These are phyloP conservation scores for Cryomyces minteri DNA, from an alignment of 495 filamentous ascomycete species.

Conservation along the genomic window DNA sequence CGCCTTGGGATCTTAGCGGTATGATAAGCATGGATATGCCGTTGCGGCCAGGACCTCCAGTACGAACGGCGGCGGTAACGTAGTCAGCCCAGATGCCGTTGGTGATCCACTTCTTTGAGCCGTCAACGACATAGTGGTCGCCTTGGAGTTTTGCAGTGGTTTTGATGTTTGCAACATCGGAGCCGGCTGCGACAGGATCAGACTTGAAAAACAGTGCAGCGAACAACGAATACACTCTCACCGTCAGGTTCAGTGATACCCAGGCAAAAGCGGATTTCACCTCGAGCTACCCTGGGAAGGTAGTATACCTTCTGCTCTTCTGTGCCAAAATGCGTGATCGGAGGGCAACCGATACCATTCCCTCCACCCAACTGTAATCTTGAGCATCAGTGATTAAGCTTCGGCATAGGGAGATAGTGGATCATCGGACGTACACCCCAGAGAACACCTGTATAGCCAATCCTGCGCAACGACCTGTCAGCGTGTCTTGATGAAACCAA, in stretches of 20 bases:
- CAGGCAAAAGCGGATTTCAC: slow-evolving; percentile 31
- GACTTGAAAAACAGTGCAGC: neutral
- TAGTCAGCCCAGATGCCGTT: slow-evolving; percentile 35
- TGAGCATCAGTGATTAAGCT: too few relatives aligned
- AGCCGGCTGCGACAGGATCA: slow-evolving; percentile 17
- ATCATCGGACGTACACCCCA: too few relatives aligned
- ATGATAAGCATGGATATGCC: slow-evolving; percentile 36
- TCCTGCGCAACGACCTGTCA: too few relatives aligned
- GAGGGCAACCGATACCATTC: slow-evolving; percentile 34
- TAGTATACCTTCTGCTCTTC: slow-evolving; percentile 27
- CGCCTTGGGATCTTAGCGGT: slow-evolving; percentile 26
- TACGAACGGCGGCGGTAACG: slow-evolving; percentile 34
- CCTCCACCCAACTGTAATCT: slow-evolving; percentile 23
- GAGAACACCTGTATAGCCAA: too few relatives aligned
- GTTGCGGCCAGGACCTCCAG: slow-evolving; percentile 26
- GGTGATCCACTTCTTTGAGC: slow-evolving; percentile 41
- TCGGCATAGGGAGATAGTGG: too few relatives aligned
- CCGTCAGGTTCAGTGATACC: slow-evolving; percentile 37
- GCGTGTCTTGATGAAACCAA: slow-evolving; percentile 16
- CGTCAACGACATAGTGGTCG: slow-evolving; percentile 33
- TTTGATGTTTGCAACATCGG: slow-evolving; percentile 33
- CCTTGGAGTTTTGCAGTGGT: slow-evolving; percentile 28
- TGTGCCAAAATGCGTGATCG: slow-evolving; percentile 32
- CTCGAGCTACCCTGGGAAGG: slow-evolving; percentile 29
- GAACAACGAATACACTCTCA: neutral